Percentiles rank a stretch among this genome's conserved stretches.
phyloP scores from a whole-genome alignment of 2,329 filamentous ascomycete species.

The Huntiella savannae region DNA sequence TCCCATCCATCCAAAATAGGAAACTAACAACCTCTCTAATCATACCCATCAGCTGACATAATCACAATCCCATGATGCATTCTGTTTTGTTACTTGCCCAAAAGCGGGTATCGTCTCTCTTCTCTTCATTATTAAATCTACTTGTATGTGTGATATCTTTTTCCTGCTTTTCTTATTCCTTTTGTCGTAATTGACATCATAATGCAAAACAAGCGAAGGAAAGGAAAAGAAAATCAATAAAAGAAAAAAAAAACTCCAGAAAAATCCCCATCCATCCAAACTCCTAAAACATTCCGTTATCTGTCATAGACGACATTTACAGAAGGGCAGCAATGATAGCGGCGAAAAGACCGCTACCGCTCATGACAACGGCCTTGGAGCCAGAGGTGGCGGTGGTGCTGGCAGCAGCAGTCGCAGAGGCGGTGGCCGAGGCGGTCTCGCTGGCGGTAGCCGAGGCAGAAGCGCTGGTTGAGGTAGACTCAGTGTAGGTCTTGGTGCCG shows the following conservation, averaged over 20 bases:
- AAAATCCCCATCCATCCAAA: not conserved
- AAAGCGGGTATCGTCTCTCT: not conserved
- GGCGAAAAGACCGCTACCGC: conserved; percentile 20
- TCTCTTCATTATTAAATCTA: not conserved
- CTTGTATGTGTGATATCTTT: not conserved
- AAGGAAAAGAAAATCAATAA: conserved; percentile 1
- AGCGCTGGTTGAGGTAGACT: conserved; percentile 14
- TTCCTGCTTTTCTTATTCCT: not conserved
- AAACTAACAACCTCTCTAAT: too few species aligned
- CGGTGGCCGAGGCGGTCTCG: conserved; percentile 13
- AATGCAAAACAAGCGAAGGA: conserved; percentile 1
- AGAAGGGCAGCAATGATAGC: conserved; percentile 16
- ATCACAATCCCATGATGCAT: not conserved
- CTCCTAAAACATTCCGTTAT: not conserved
- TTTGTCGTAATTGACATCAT: not conserved
- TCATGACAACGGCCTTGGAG: conserved; percentile 12
- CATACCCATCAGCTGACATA: too few species aligned
- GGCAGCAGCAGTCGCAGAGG: conserved; percentile 10
- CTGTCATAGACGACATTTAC: conserved; percentile 1
- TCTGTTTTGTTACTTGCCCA: not conserved
- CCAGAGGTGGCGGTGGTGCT: conserved; percentile 13
- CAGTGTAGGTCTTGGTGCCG: conserved; percentile 21
- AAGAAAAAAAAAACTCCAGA: not conserved
- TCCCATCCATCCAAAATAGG: too few species aligned
- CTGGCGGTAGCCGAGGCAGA: conserved; percentile 16